Evolutionary conservation across 768 basidiomycete species (phyloP), one percentile per base, ranked within the genome.

Genomic region (Mycena maculata): DNA sequence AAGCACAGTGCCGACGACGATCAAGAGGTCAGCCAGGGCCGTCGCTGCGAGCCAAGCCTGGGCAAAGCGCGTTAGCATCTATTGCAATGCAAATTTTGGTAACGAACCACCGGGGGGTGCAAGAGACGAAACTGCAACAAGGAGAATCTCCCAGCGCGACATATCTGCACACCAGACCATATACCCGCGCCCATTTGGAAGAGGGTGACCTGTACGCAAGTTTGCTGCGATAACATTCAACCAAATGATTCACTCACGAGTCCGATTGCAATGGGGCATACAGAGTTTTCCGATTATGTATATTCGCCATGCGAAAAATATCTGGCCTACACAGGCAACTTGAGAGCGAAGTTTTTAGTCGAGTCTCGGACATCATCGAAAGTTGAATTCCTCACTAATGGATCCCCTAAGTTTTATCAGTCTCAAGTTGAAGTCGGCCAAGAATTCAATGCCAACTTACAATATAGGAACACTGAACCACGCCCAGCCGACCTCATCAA

Each of bases 241-340:
- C n/a, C n/a, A 22, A 44, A 44, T n/a, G 13, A 13, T 36, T 36
- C 33, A 8, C 18, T 2, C 22, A 44, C 42, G n/a, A 22, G 5
- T 3, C n/a, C 42, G 22, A 44, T 44, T n/a, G 22, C 5, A 20
- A 22, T 12, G 42, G 42, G 42, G n/a, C n/a, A 8, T 18, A 22
- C 7, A 44, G 8, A 9, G n/a, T 15, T 22, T 6, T 7, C 18
- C 20, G 12, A 44, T 44, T 15, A 44, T 22, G 42, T 66, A 64
- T 23, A 76, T 73, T 20, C 75, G 72, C 63, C 72, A 76, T 0
- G 72, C 73, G 54, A 73, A 76, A 49, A 73, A 44, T 9, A 44
- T n/a, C n/a, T 44, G 42, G 42, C 42, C 42, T 22, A 22, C 42
- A n/a, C n/a, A 4, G n/a, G 42, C 42, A 44, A 44, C 42, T 44